These are phyloP conservation scores for Oenanthe sinensis DNA, from an alignment of 129 eudicot species.

Conservation along the genomic window DNA sequence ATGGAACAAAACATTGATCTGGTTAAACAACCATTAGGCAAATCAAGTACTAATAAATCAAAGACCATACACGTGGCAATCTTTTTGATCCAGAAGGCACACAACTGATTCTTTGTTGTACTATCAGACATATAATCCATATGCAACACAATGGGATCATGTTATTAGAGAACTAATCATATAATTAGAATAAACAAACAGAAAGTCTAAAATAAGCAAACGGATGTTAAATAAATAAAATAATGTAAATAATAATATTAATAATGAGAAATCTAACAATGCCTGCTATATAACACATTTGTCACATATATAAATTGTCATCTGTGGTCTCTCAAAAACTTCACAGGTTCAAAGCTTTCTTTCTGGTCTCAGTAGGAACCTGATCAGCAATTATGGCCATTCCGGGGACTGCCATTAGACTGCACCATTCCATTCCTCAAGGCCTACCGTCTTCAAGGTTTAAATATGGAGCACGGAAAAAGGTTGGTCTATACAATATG, in stretches of 20 bases:
- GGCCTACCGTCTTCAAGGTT: constrained; percentile 18
- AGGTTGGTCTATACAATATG: constrained; percentile 21
- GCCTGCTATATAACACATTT: not conserved
- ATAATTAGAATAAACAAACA: not conserved
- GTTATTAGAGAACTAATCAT: not conserved
- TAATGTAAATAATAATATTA: not conserved
- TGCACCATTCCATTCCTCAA: constrained; percentile 30
- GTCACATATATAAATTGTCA: constrained; percentile 1
- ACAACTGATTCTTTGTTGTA: not conserved
- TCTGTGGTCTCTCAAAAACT: not conserved
- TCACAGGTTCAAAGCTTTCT: constrained; percentile 14
- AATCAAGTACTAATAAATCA: not conserved
- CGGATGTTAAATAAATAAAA: not conserved
- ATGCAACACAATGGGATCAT: not conserved
- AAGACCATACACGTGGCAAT: not conserved
- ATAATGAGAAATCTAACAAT: not conserved
- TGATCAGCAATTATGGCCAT: constrained; percentile 39
- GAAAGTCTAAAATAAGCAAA: not conserved
- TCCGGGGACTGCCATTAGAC: constrained; percentile 29
- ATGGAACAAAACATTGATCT: constrained; percentile 3
- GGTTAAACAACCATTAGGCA: not conserved
- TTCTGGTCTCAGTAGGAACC: constrained; percentile 6
- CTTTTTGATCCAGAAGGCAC: not conserved
- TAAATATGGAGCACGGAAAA: constrained; percentile 25
- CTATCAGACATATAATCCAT: not conserved